A percentile compares a stretch with the other conserved stretches of the same genome.
These are phyloP conservation scores for Skeletonema grethae DNA, from an alignment of 108 stramenopile genomes.

Conservation along the genomic window DNA sequence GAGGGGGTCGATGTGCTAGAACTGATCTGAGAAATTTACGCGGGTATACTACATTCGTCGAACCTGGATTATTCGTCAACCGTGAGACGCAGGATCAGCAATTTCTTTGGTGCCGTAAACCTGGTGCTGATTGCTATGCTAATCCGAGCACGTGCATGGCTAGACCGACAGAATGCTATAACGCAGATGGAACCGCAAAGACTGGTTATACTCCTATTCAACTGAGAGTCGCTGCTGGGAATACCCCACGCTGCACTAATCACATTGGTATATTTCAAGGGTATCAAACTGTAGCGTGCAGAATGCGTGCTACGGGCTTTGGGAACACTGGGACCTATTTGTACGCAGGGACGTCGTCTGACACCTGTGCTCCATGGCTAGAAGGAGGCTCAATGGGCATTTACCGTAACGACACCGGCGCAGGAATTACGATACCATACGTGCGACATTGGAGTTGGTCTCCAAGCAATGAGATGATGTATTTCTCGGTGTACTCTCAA, in stretches of 20 bases:
- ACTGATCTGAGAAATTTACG: constrained; percentile 5
- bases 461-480: constrained; percentile 2
- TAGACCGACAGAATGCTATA: background rate
- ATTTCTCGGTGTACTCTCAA: constrained; percentile 20
- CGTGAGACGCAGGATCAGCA: background rate
- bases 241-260: background rate
- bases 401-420: background rate
- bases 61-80: constrained; percentile 15
- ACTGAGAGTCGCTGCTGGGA: background rate
- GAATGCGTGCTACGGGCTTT: background rate
- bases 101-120: background rate
- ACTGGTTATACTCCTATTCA: background rate
- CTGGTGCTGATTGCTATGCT: constrained; percentile 1
- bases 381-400: background rate
- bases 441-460: constrained; percentile 7
- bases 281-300: background rate
- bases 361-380: background rate
- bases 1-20: background rate
- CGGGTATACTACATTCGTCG: constrained; percentile 29
- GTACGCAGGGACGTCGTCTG: background rate
- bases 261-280: background rate
- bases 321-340: background rate
- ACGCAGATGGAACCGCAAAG: background rate
- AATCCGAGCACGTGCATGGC: background rate
- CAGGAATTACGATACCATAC: constrained; percentile 6